Evolutionary conservation across 306 rosid species (phyloP).

Genomic region (Trifolium fragiferum): DNA sequence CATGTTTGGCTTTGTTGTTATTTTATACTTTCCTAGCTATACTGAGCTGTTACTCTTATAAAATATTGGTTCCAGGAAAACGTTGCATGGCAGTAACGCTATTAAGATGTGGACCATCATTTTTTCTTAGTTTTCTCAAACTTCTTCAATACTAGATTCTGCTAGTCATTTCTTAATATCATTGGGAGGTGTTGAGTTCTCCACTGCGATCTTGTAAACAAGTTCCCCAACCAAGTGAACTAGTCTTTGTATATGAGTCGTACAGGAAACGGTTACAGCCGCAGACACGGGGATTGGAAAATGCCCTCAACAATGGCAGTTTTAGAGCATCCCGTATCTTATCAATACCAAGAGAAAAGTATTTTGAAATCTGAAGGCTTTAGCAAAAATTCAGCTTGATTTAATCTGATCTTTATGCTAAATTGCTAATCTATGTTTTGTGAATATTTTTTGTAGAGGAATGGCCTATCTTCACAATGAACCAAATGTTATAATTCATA

Average conservation of each 20-base stretch:
- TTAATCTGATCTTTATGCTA: constrained; percentile 40
- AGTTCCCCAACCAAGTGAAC: constrained; percentile 14
- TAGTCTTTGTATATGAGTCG: constrained; percentile 14
- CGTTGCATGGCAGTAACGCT: neutral
- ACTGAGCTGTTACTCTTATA: neutral
- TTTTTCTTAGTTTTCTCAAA: constrained; percentile 1
- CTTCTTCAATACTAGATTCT: neutral
- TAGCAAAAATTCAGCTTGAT: constrained; percentile 20
- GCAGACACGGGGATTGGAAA: neutral
- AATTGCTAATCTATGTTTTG: constrained; percentile 50
- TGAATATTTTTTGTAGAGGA: constrained; percentile 66
- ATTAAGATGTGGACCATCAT: neutral
- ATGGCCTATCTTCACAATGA: constrained; percentile 98
- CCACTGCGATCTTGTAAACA: neutral
- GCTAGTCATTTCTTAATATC: neutral
- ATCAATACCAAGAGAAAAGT: constrained; percentile 6
- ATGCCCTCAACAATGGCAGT: neutral
- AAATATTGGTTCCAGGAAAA: constrained; percentile 21
- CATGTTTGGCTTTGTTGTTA: too few relatives aligned
- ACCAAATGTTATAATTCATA: constrained; percentile 89
- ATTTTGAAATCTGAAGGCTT: constrained; percentile 21
- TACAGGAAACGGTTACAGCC: neutral
- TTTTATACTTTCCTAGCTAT: too few relatives aligned
- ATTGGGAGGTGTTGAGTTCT: constrained; percentile 3
- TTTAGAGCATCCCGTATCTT: constrained; percentile 25